A percentile compares a stretch with the other conserved stretches of the same genome.
Conservation (phyloP, 352 stramenopile species). For the Pythium insidiosum region DNA sequence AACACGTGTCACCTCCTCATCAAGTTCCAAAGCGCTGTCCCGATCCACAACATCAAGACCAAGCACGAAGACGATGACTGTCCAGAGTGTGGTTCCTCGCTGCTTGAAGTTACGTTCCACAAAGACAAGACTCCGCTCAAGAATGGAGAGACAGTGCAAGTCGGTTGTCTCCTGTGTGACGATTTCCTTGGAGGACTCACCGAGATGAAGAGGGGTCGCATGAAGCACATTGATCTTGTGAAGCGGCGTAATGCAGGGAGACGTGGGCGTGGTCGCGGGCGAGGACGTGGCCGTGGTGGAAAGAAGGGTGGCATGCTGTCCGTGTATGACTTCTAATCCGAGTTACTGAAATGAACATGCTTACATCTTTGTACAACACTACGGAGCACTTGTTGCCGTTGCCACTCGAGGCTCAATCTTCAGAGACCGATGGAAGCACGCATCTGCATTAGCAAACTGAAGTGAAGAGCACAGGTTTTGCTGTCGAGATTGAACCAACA, state of each 20-base stretch:
- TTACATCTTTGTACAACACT: background rate
- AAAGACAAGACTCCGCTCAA: constrained; percentile 28
- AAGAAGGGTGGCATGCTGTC: constrained; percentile 16
- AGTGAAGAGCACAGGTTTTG: constrained; percentile 70
- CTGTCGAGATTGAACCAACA: constrained; percentile 17
- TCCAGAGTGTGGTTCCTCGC: constrained; percentile 17
- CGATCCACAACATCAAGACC: constrained; percentile 23
- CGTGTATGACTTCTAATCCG: constrained; percentile 15
- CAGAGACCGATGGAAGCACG: constrained; percentile 74
- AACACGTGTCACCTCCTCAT: constrained; percentile 39
- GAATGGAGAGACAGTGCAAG: constrained; percentile 18
- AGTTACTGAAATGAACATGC: background rate
- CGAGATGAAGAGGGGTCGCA: constrained; percentile 26
- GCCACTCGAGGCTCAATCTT: constrained; percentile 77
- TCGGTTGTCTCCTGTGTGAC: constrained; percentile 35
- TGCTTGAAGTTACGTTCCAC: constrained; percentile 37
- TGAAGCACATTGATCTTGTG: constrained; percentile 31
- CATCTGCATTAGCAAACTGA: constrained; percentile 49
- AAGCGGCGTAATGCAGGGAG: constrained; percentile 7
- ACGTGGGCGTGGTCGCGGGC: constrained; percentile 15
- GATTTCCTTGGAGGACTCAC: constrained; percentile 33
- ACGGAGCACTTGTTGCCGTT: constrained; percentile 7
- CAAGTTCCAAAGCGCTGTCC: constrained; percentile 22
- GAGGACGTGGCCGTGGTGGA: constrained; percentile 7
- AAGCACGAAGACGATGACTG: constrained; percentile 9